Conservation (phyloP, 2,329 filamentous ascomycete species). For the Zymoseptoria brevis region DNA sequence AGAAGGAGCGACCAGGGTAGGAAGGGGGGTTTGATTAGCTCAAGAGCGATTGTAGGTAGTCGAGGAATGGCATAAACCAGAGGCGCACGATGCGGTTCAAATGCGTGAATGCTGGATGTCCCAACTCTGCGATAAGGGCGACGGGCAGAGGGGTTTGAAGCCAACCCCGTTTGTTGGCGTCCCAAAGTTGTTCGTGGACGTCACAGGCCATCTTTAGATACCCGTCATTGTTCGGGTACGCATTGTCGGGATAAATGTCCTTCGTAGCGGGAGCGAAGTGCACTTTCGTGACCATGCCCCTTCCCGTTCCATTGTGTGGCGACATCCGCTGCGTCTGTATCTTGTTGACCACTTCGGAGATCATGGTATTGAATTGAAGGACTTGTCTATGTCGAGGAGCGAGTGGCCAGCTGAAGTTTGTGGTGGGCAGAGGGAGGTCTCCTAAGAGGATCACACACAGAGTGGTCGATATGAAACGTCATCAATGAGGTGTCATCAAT, state of each 20-base stretch:
- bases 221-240: background rate
- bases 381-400: background rate
- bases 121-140: too few species aligned
- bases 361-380: background rate
- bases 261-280: background rate
- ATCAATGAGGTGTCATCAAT: too few species aligned
- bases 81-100: background rate
- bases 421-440: background rate
- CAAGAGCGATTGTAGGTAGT: background rate
- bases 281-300: background rate
- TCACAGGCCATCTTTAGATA: background rate
- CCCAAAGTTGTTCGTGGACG: background rate
- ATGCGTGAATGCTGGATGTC: too few species aligned
- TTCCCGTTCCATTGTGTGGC: background rate
- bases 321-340: background rate
- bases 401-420: background rate
- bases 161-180: background rate
- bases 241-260: background rate
- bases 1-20: too few species aligned
- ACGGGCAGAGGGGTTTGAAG: background rate
- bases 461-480: too few species aligned
- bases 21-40: too few species aligned
- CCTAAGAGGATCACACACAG: too few species aligned
- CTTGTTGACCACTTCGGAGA: background rate
- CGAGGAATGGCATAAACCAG: background rate